phyloP scores from a whole-genome alignment of 352 stramenopile genomes.

The Phytophthora pisi region DNA sequence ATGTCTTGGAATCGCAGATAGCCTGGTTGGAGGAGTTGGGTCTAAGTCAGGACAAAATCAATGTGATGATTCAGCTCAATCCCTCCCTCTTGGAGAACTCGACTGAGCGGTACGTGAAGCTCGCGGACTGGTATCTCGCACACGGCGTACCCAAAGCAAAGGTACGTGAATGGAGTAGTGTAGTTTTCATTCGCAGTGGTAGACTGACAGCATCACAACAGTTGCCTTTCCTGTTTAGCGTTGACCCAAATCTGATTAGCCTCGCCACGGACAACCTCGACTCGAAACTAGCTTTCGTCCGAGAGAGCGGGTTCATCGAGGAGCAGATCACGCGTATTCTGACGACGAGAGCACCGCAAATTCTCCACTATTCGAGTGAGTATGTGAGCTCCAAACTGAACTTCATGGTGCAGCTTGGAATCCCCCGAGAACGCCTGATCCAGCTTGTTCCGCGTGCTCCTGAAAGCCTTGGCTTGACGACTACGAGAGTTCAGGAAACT shows the following conservation, averaged over 20 bases:
- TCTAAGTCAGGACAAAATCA: conserved; percentile 15
- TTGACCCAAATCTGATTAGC: not conserved
- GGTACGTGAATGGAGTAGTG: not conserved
- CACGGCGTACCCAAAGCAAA: not conserved
- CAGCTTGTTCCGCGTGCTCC: not conserved
- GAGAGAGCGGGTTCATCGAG: not conserved
- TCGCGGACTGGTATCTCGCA: conserved; percentile 14
- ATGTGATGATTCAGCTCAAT: conserved; percentile 1
- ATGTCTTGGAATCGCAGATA: not conserved
- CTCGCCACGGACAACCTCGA: not conserved
- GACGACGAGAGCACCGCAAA: not conserved
- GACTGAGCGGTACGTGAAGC: conserved; percentile 8
- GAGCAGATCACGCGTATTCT: not conserved
- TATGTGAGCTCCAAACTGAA: not conserved
- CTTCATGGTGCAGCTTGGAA: not conserved
- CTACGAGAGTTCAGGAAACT: not conserved
- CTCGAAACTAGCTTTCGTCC: not conserved
- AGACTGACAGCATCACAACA: not conserved
- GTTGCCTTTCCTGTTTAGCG: not conserved
- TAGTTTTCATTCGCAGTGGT: not conserved
- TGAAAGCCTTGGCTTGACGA: not conserved
- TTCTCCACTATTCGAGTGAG: not conserved
- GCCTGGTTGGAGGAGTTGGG: conserved; percentile 6
- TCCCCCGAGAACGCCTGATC: not conserved
- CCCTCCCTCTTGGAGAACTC: conserved; percentile 6